phyloP scores from a whole-genome alignment of 192 early-diverging fungal species.

The Linnemannia exigua region DNA sequence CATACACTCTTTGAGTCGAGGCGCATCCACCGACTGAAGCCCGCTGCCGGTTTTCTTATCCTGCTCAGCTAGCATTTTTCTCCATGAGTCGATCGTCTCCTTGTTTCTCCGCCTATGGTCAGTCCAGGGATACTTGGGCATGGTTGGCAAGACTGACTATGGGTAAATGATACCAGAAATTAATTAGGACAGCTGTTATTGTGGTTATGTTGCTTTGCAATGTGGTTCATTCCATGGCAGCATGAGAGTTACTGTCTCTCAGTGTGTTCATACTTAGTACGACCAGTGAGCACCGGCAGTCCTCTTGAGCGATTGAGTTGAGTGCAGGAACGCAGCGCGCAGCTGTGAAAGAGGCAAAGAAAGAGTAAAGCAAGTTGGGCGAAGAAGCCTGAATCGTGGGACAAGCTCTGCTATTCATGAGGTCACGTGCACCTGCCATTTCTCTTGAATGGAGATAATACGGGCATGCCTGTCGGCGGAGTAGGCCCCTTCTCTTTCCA shows the following conservation, averaged over 20 bases:
- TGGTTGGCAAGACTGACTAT: background rate
- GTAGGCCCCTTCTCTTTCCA: constrained; percentile 10
- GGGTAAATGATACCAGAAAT: background rate
- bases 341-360: background rate
- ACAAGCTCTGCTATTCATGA: background rate
- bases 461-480: background rate
- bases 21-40: background rate
- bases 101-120: constrained; percentile 15
- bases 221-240: background rate
- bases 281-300: background rate
- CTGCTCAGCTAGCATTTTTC: background rate
- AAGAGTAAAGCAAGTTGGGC: background rate
- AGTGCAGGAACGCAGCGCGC: background rate
- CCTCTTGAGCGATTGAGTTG: background rate
- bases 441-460: background rate
- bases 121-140: constrained; percentile 14
- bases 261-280: background rate
- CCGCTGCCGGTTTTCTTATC: constrained; percentile 10
- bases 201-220: background rate
- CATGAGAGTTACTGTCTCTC: background rate
- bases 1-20: background rate
- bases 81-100: constrained; percentile 19
- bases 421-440: background rate
- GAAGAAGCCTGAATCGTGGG: background rate
- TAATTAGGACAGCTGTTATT: background rate